These are phyloP conservation scores for Scytalidium lignicola DNA, from an alignment of 2,329 filamentous ascomycete genomes.

Conservation along the genomic window DNA sequence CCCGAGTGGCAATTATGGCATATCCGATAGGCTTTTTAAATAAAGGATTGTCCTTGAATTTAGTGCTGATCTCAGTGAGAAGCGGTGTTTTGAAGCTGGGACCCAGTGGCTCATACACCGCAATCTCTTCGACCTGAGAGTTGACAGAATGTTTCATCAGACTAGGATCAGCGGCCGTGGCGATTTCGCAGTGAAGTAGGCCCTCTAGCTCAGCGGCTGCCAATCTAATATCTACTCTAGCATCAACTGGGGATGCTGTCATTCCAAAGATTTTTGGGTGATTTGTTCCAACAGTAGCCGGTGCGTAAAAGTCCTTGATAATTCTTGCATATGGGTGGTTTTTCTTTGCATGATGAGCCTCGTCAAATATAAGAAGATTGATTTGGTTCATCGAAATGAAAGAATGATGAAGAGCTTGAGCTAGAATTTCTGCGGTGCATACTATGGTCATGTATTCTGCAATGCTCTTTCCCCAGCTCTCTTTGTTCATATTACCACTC, in stretches of 20 bases:
- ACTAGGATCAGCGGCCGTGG: conserved; percentile 62
- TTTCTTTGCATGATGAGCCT: conserved; percentile 94
- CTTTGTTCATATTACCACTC: conserved; percentile 50
- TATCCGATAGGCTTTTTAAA: conserved; percentile 39
- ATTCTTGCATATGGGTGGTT: conserved; percentile 87
- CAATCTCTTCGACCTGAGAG: conserved; percentile 53
- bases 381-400: conserved; percentile 78
- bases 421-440: conserved; percentile 84
- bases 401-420: conserved; percentile 70
- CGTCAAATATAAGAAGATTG: conserved; percentile 90
- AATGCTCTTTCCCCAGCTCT: conserved; percentile 55
- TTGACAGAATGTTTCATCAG: conserved; percentile 54
- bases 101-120: conserved; percentile 45
- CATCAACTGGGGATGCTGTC: conserved; percentile 93
- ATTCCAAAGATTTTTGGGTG: conserved; percentile 83
- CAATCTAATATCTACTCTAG: conserved; percentile 64
- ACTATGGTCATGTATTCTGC: conserved; percentile 75
- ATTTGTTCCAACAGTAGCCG: conserved; percentile 32
- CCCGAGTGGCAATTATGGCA: conserved; percentile 53
- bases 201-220: conserved; percentile 71
- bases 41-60: conserved; percentile 40
- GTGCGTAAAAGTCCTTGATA: conserved; percentile 78
- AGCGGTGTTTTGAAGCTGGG: conserved; percentile 59
- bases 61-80: conserved; percentile 48
- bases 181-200: conserved; percentile 76